Conservation (phyloP, 2,329 filamentous ascomycete genomes). For the Fusarium albidum region DNA sequence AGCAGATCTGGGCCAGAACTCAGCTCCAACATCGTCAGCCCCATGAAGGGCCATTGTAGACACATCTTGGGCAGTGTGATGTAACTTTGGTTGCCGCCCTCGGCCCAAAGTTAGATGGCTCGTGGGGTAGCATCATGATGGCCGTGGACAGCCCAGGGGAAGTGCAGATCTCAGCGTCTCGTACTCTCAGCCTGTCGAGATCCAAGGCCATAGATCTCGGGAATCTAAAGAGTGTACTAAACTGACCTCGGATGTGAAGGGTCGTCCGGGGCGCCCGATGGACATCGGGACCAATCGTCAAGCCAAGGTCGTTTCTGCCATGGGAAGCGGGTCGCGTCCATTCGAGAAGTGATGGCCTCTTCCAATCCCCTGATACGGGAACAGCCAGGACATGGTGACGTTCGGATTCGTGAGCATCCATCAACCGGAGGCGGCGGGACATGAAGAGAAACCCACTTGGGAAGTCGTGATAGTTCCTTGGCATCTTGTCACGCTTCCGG, state of each 20-base stretch:
- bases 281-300: conserved; percentile 2
- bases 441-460: background rate
- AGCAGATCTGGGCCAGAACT: background rate
- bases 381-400: background rate
- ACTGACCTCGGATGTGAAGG: background rate
- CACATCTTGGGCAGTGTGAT: background rate
- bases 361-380: background rate
- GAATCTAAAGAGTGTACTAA: background rate
- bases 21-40: background rate
- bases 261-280: conserved; percentile 4
- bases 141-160: background rate
- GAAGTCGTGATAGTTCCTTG: background rate
- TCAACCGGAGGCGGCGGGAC: background rate
- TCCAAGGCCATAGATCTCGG: background rate
- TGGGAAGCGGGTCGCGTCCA: background rate
- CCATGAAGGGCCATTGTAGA: background rate
- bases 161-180: conserved; percentile 1
- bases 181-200: background rate
- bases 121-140: background rate
- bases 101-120: background rate
- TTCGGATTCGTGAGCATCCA: background rate
- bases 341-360: background rate
- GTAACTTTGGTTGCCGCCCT: no score
- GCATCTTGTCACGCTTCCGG: background rate
- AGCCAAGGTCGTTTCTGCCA: background rate